Evolutionary conservation across 2,329 filamentous ascomycete genomes (phyloP), one percentile per base, ranked within the genome.

Genomic region (Endocalyx cinctus): DNA sequence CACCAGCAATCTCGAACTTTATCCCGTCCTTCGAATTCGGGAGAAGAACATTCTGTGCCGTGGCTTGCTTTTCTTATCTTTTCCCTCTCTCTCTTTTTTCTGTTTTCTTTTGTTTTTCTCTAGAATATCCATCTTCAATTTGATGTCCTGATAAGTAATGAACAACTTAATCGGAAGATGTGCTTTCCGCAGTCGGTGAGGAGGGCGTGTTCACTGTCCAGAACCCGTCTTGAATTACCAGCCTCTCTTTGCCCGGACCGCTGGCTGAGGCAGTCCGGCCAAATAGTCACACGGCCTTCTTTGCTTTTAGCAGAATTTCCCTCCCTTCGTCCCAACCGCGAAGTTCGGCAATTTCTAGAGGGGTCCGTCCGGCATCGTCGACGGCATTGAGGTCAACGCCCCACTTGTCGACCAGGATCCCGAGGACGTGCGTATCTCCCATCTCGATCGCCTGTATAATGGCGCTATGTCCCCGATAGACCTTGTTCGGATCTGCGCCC

Each of bases 401-500:
- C 10, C 63, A 59, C 42, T 65, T 68, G 27, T 66, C 57, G 10
- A 67, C 61, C 4, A 82, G 55, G 14, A 81, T 53, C 29, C 58
- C 64, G 25, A 83, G 58, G 10, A 82, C 63, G 3, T 62, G 52
- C 2, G 65, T 52, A 40, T 82, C 75, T 12, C 78, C 77, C 46
- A 79, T 77, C 59, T 83, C 78, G 10, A 82, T 63, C 0, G 77
- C 76, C 54, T 82, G 77, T 58, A 82, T 74, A 34, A 82, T 66
- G 13, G 69, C 77, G 50, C 77, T 82, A 74, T 78, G 81, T 5
- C 76, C 77, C 0, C 78, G 70, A 56, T 82, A 82, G 40, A 81
- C 62, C 54, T 75, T 73, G 59, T 85, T 85, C 29, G 80, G 77
- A 47, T 84, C 77, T 2, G 77, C 81, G 8, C 81, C 80, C 39